Base-by-base conservation (phyloP, 2,329 filamentous ascomycete genomes). In the Epichloe brachyelytri region DNA sequence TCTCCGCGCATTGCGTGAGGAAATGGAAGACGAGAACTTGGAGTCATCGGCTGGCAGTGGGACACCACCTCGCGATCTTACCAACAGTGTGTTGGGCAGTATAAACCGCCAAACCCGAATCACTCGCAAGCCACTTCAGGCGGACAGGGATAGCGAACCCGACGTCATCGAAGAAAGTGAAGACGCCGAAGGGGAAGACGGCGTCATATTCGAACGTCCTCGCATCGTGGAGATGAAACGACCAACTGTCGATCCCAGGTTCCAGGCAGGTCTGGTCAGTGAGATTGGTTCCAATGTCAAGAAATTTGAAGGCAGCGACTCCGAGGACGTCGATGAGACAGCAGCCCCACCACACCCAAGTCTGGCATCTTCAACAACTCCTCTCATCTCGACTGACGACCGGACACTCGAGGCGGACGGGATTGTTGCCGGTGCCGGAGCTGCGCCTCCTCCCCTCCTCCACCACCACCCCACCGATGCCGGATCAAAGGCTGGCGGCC, bases 1-100 rank as follows among this genome's bases (percentile, higher is more conserved):
- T 60, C 75, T 98, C 53, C 85, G 93, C 57, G 91, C 94, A 57
- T 75, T 97, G 47, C 85, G 93, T 53, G 91, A 97, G 68, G 84
- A 90, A 68, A 98, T 98, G 93, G 93, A 97, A 55, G 74, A 75
- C 49, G 74, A 75, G 51, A 51, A 54, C 36, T 70, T 55, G 70
- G 70, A 48, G 68, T 73, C 56, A 66, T 77, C 61, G 67, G 76
- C 63, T 59, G 77, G 68, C 4, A 62, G 66, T 30, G 73, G 67
- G 26, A 76, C 77, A 38, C 76, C 80, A 10, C 78, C 77, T 20
- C 71, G 74, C 48, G 79, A 85, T 57, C 78, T 90, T 59, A 81
- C 80, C 54, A 82, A 85, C 62, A 85, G 83, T 58, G 80, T 88
- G 56, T 77, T 95, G 46, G 85, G 85, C 50, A 85, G 79, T 56